Percentiles rank a stretch among this genome's conserved stretches.
phyloP scores from a whole-genome alignment of 2,329 filamentous ascomycete species.

The Penicillium sp. region DNA sequence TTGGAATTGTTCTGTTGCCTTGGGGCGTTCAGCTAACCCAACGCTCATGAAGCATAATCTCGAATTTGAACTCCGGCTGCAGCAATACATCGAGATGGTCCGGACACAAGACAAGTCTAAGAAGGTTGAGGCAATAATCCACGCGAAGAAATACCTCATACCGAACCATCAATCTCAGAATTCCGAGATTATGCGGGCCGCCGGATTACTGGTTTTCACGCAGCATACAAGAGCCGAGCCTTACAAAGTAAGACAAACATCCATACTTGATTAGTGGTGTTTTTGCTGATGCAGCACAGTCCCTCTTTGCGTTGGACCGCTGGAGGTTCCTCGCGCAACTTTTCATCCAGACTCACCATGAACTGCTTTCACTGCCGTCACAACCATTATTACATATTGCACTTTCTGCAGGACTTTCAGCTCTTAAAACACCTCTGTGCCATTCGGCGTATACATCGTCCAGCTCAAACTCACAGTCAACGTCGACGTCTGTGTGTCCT shows the following conservation, averaged over 20 bases:
- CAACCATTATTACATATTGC: constrained; percentile 86
- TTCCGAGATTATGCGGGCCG: constrained; percentile 67
- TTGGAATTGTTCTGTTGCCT: background rate
- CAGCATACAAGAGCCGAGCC: constrained; percentile 59
- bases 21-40: background rate
- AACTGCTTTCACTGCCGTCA: constrained; percentile 75
- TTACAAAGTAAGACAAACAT: constrained; percentile 51
- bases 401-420: constrained; percentile 83
- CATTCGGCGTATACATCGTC: constrained; percentile 65
- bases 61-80: constrained; percentile 88
- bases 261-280: background rate
- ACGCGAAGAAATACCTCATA: constrained; percentile 78
- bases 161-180: constrained; percentile 68
- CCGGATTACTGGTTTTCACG: constrained; percentile 74
- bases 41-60: constrained; percentile 62
- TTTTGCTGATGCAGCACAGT: constrained; percentile 40
- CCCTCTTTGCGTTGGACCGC: constrained; percentile 69
- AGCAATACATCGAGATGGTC: constrained; percentile 92
- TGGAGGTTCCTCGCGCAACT: constrained; percentile 75
- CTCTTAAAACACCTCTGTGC: constrained; percentile 92
- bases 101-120: constrained; percentile 63
- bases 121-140: constrained; percentile 70
- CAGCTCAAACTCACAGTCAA: constrained; percentile 51
- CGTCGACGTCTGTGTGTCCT: constrained; percentile 77
- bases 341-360: constrained; percentile 84